Percentiles rank a stretch among this genome's conserved stretches.
These are phyloP conservation scores for Collybiopsis luxurians DNA, from an alignment of 768 basidiomycete species.

Conservation along the genomic window DNA sequence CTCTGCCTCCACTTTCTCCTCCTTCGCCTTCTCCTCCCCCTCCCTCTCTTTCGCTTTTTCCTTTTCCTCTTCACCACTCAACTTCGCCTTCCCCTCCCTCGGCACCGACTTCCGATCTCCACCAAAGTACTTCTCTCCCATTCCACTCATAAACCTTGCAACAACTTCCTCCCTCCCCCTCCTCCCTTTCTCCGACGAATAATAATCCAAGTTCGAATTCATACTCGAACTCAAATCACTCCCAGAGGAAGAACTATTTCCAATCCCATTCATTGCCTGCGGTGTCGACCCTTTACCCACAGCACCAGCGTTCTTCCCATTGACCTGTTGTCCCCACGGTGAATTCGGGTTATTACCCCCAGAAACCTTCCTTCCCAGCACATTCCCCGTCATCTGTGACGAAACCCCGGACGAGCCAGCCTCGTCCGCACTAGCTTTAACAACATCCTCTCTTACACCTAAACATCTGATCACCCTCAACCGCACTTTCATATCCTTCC, in stretches of 20 bases:
- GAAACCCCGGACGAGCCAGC: not conserved
- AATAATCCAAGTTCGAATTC: not conserved
- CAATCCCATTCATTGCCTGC: slow-evolving; percentile 28
- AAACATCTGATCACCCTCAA: slow-evolving; percentile 39
- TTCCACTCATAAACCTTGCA: slow-evolving; percentile 40
- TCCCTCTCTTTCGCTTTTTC: not conserved
- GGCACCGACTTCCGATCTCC: not conserved
- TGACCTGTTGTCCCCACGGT: not conserved
- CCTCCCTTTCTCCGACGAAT: slow-evolving; percentile 20
- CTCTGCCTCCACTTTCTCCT: not conserved
- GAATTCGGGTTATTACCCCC: not conserved
- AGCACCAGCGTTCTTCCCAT: no score
- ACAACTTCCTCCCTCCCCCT: slow-evolving; percentile 24
- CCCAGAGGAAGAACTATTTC: slow-evolving; percentile 47
- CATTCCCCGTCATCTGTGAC: not conserved
- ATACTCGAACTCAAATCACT: slow-evolving; percentile 33
- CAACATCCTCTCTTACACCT: slow-evolving; percentile 6
- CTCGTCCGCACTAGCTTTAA: not conserved
- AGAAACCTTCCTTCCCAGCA: no score
- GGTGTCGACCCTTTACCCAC: not conserved
- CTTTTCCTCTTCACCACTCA: not conserved
- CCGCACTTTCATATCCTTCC: slow-evolving; percentile 38
- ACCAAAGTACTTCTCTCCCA: slow-evolving; percentile 30
- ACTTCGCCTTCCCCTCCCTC: not conserved
- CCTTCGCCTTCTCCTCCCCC: not conserved